Percentiles rank a stretch among this genome's conserved stretches.
phyloP scores from a whole-genome alignment of 75 land plant genomes.

The Sequoia sempervirens region DNA sequence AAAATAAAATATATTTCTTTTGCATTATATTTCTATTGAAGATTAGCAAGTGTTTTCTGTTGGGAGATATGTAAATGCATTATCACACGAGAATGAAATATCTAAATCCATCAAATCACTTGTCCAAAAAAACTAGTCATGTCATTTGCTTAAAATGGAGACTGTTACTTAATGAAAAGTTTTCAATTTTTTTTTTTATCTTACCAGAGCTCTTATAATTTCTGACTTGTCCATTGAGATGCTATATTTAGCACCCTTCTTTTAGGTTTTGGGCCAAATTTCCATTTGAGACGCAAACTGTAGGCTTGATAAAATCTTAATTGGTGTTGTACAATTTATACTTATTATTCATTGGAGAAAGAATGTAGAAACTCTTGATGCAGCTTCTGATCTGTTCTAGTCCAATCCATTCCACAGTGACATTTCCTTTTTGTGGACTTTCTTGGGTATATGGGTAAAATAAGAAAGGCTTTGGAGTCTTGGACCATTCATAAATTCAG shows the following conservation, averaged over 20 bases:
- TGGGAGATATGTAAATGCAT: not conserved
- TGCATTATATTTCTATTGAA: not conserved
- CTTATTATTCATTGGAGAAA: not conserved
- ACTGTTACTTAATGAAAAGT: not conserved
- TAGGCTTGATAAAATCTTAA: not conserved
- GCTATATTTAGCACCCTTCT: not conserved
- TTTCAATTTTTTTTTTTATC: not conserved
- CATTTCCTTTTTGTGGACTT: not conserved
- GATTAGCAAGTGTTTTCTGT: not conserved
- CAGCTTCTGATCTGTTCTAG: not conserved
- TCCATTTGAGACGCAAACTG: not conserved
- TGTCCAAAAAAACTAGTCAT: not conserved
- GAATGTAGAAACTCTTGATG: not conserved
- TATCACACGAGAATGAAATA: not conserved
- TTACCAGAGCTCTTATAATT: not conserved
- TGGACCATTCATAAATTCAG: not conserved
- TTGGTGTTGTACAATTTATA: not conserved
- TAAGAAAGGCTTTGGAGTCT: not conserved
- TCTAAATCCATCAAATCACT: too few relatives aligned
- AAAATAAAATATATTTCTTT: slow-evolving; percentile 6
- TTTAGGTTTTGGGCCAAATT: not conserved
- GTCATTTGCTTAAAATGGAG: not conserved
- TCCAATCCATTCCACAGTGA: not conserved
- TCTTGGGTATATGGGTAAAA: not conserved
- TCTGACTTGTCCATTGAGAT: not conserved